Percentiles rank a stretch among this genome's conserved stretches.
Conservation (phyloP, 2,329 filamentous ascomycete genomes). For the Gaeumannomyces tritici region DNA sequence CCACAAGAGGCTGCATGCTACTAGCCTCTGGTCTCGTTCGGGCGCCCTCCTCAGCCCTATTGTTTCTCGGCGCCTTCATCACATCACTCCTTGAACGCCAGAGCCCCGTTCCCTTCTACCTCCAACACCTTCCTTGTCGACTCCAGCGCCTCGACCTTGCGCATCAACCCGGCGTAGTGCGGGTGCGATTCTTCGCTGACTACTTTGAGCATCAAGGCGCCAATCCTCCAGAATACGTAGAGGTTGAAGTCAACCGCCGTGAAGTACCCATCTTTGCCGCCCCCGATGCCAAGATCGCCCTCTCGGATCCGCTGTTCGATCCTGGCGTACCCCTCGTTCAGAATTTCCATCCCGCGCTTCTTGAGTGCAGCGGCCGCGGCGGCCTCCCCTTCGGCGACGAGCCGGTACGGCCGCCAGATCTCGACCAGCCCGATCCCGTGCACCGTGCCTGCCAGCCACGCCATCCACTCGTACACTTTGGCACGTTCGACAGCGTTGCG, state of each 20-base stretch:
- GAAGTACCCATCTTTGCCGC: not conserved
- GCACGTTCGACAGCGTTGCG: conserved; percentile 11
- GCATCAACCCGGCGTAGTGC: not conserved
- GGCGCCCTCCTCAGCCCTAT: too few relatives aligned
- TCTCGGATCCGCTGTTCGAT: conserved; percentile 3
- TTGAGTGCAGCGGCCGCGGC: conserved; percentile 7
- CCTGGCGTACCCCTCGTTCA: conserved; percentile 15
- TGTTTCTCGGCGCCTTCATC: too few relatives aligned
- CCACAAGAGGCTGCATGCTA: too few relatives aligned
- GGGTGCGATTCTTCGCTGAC: not conserved
- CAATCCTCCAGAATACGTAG: not conserved
- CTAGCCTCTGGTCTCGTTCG: too few relatives aligned
- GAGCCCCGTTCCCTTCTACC: not conserved
- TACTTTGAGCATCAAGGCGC: too few relatives aligned
- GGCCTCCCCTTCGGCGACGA: conserved; percentile 11
- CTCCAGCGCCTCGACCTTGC: not conserved
- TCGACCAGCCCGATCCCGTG: conserved; percentile 19
- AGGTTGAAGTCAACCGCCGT: conserved; percentile 3
- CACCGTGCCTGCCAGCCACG: conserved; percentile 20
- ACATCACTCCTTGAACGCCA: too few relatives aligned
- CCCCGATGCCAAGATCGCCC: conserved; percentile 1
- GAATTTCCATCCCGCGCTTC: conserved; percentile 11
- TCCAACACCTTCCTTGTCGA: not conserved
- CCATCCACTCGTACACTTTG: conserved; percentile 20
- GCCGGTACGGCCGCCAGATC: conserved; percentile 16